phyloP scores from a whole-genome alignment of 1,284 basidiomycete species.

The Leccinum griseonigrum region DNA sequence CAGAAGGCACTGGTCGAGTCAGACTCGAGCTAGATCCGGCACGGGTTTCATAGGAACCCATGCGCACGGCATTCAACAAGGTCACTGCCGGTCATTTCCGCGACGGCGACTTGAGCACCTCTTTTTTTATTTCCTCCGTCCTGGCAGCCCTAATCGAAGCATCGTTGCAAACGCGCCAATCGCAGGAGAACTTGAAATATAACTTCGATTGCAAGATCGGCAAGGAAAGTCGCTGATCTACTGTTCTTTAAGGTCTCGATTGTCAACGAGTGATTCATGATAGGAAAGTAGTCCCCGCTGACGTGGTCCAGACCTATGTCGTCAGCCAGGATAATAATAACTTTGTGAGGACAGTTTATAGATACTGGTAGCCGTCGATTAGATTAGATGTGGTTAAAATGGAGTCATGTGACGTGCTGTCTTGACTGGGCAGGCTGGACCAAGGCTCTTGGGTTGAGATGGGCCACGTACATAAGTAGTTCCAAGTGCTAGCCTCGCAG shows the following conservation, averaged over 20 bases:
- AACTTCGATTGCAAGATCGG: slow-evolving; percentile 8
- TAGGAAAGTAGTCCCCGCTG: background rate
- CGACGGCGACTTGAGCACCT: slow-evolving; percentile 10
- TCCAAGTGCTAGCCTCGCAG: slow-evolving; percentile 21
- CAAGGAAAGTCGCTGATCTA: slow-evolving; percentile 11
- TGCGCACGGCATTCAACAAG: background rate
- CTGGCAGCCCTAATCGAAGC: background rate
- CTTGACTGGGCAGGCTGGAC: too few relatives aligned
- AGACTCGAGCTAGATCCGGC: slow-evolving; percentile 4
- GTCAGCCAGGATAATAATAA: slow-evolving; percentile 26
- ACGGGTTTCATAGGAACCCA: background rate
- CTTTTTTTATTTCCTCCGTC: background rate
- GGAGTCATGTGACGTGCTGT: too few relatives aligned
- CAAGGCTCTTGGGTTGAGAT: too few relatives aligned
- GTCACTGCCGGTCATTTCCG: slow-evolving; percentile 13
- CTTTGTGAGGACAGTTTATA: background rate
- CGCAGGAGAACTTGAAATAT: background rate
- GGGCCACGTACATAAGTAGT: slow-evolving; percentile 20
- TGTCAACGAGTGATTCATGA: slow-evolving; percentile 1
- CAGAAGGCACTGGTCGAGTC: slow-evolving; percentile 5
- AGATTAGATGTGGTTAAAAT: too few relatives aligned
- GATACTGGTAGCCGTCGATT: background rate
- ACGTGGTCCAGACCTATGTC: slow-evolving; percentile 2
- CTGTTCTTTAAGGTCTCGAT: slow-evolving; percentile 4
- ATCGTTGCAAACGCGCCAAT: slow-evolving; percentile 2